Evolutionary conservation across 1,284 basidiomycete species (phyloP).

Genomic region (Tilletia indica): DNA sequence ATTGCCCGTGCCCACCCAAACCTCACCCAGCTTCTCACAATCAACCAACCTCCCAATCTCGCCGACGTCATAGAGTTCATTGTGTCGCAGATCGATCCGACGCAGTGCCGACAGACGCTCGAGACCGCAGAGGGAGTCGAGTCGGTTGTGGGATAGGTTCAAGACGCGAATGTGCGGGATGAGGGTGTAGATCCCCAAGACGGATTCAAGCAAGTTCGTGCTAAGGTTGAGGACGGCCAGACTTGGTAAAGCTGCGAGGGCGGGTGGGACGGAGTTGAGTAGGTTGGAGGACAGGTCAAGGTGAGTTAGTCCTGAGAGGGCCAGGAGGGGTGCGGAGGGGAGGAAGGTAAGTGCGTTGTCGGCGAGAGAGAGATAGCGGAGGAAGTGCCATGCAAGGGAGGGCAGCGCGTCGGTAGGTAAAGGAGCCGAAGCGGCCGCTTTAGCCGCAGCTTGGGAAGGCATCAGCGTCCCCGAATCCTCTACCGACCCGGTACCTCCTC

Average conservation of each 20-base stretch:
- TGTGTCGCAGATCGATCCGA: slow-evolving; percentile 80
- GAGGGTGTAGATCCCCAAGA: slow-evolving; percentile 66
- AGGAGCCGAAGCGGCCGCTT: slow-evolving; percentile 60
- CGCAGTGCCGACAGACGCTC: slow-evolving; percentile 80
- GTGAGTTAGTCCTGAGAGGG: slow-evolving; percentile 60
- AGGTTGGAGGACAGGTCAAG: slow-evolving; percentile 58
- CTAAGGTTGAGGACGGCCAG: slow-evolving; percentile 83
- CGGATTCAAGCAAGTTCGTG: slow-evolving; percentile 94
- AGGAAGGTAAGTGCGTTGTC: slow-evolving; percentile 82
- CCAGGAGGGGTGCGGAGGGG: slow-evolving; percentile 60
- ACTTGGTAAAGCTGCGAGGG: slow-evolving; percentile 71
- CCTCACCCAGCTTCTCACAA: slow-evolving; percentile 66
- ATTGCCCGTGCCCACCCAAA: slow-evolving; percentile 44
- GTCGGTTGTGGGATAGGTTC: slow-evolving; percentile 65
- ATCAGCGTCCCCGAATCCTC: slow-evolving; percentile 13
- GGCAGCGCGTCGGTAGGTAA: slow-evolving; percentile 62
- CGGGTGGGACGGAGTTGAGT: slow-evolving; percentile 63
- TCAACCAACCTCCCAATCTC: slow-evolving; percentile 81
- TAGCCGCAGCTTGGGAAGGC: slow-evolving; percentile 17
- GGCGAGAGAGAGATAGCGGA: slow-evolving; percentile 74
- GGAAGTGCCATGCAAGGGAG: slow-evolving; percentile 71
- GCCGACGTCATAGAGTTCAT: slow-evolving; percentile 75
- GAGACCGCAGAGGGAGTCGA: slow-evolving; percentile 88
- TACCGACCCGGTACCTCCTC: not conserved
- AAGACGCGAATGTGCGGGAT: slow-evolving; percentile 39